Evolutionary conservation across 148 eudicot genomes (phyloP).

Genomic region (Dysphania ambrosioides): DNA sequence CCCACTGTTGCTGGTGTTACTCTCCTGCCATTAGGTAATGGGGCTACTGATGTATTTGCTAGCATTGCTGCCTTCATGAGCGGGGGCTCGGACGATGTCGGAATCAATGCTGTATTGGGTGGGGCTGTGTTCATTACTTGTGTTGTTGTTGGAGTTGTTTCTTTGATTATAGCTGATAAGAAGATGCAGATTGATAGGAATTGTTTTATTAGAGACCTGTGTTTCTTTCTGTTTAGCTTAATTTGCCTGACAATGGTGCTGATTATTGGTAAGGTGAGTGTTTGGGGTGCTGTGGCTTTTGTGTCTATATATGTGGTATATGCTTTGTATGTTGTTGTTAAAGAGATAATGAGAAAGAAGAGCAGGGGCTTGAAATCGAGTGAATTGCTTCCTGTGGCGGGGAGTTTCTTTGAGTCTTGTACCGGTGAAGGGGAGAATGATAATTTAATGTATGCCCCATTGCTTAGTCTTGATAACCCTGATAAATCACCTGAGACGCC

Average conservation of each 20-base stretch:
- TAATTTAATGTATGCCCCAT: slow-evolving; percentile 25
- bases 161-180: slow-evolving; percentile 42
- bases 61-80: slow-evolving; percentile 66
- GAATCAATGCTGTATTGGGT: slow-evolving; percentile 58
- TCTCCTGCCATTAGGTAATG: slow-evolving; percentile 66
- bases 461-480: slow-evolving; percentile 31
- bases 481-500: slow-evolving; percentile 23
- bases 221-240: slow-evolving; percentile 50
- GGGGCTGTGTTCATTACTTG: slow-evolving; percentile 63
- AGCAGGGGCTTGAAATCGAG: slow-evolving; percentile 21
- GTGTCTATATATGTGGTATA: slow-evolving; percentile 47
- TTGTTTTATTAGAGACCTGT: slow-evolving; percentile 51
- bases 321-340: slow-evolving; percentile 38
- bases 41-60: slow-evolving; percentile 78
- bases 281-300: slow-evolving; percentile 50
- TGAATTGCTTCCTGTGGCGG: slow-evolving; percentile 45
- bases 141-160: slow-evolving; percentile 58
- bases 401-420: slow-evolving; percentile 13
- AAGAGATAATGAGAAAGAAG: slow-evolving; percentile 39
- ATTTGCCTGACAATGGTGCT: slow-evolving; percentile 41
- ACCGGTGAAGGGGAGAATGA: slow-evolving; percentile 35
- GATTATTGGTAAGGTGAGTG: slow-evolving; percentile 42
- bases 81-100: slow-evolving; percentile 44
- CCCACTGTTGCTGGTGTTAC: slow-evolving; percentile 70
- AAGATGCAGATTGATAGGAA: slow-evolving; percentile 39